A percentile compares a stretch with the other conserved stretches of the same genome.
Conservation (phyloP, 345 rosid genomes). For the Abelmoschus esculentus region DNA sequence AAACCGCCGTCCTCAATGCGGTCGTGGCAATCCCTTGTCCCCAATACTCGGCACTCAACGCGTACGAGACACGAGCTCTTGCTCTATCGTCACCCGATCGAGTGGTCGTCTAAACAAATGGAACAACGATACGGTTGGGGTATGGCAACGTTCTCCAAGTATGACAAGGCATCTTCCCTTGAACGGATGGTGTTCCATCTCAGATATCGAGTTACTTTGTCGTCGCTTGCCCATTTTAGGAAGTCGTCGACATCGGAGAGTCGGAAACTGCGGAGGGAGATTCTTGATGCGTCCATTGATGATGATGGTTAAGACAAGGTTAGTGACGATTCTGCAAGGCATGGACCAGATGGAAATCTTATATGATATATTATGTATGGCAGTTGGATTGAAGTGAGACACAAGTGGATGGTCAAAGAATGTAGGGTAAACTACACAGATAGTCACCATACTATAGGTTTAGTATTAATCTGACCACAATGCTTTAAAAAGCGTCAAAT, state of each 20-base stretch:
- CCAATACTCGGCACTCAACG: slow-evolving; percentile 32
- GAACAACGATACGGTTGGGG: slow-evolving; percentile 45
- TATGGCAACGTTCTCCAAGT: slow-evolving; percentile 24
- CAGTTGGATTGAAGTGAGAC: too few species aligned
- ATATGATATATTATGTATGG: too few species aligned
- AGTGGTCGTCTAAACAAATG: slow-evolving; percentile 34
- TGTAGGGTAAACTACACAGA: too few species aligned
- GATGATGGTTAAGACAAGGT: background rate
- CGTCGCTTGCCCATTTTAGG: slow-evolving; percentile 39
- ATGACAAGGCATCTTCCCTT: slow-evolving; percentile 30
- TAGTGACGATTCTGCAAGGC: too few species aligned
- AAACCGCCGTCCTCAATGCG: slow-evolving; percentile 31
- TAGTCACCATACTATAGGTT: too few species aligned
- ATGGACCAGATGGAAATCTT: too few species aligned
- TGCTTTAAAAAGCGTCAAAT: too few species aligned
- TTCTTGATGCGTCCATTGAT: slow-evolving; percentile 29
- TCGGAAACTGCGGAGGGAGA: slow-evolving; percentile 37
- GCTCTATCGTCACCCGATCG: slow-evolving; percentile 34
- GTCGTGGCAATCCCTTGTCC: slow-evolving; percentile 34
- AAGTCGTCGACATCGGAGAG: slow-evolving; percentile 43
- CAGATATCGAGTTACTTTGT: slow-evolving; percentile 37
- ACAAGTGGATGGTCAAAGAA: too few species aligned
- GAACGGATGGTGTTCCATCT: slow-evolving; percentile 33
- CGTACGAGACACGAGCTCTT: slow-evolving; percentile 26
- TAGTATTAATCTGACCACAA: too few species aligned